Conservation (phyloP, 2,329 filamentous ascomycete genomes). For the Fusarium albidum region DNA sequence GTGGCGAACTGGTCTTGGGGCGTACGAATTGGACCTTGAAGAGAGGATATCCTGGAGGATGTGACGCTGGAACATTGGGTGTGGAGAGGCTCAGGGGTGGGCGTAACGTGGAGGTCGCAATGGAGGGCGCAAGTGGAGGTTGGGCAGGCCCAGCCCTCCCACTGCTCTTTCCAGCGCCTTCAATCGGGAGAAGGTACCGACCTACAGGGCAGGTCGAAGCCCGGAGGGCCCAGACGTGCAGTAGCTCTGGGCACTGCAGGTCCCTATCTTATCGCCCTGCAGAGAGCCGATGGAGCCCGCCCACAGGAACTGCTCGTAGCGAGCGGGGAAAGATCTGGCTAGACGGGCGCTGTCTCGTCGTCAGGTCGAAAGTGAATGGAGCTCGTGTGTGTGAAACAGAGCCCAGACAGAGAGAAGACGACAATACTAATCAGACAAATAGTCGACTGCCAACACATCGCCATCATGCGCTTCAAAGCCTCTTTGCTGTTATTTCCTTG, state of each 20-base stretch:
- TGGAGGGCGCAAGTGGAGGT: slow-evolving; percentile 15
- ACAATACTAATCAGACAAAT: slow-evolving; percentile 26
- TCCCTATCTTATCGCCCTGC: slow-evolving; percentile 33
- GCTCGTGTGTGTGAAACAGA: slow-evolving; percentile 35
- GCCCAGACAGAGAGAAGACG: slow-evolving; percentile 17
- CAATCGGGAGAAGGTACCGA: slow-evolving; percentile 18
- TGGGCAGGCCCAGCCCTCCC: slow-evolving; percentile 17
- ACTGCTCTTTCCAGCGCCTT: slow-evolving; percentile 14
- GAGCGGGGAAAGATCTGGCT: slow-evolving; percentile 1
- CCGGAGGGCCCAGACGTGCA: slow-evolving; percentile 13
- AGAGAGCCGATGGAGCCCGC: slow-evolving; percentile 12
- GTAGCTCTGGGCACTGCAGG: slow-evolving; percentile 16
- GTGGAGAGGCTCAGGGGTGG: slow-evolving; percentile 24
- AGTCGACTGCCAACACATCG: slow-evolving; percentile 4
- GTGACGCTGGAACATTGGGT: slow-evolving; percentile 29
- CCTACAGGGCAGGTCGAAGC: slow-evolving; percentile 24
- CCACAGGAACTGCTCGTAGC: slow-evolving; percentile 7
- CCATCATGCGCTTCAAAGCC: neutral
- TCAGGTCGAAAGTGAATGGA: neutral
- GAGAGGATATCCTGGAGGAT: slow-evolving; percentile 18
- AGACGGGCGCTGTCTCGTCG: neutral
- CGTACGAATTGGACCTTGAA: slow-evolving; percentile 19
- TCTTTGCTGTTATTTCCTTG: neutral
- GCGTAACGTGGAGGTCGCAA: slow-evolving; percentile 2
- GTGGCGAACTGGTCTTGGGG: slow-evolving; percentile 38